These are phyloP conservation scores for Rubroboletus satanas DNA, from an alignment of 768 basidiomycete genomes.

Conservation along the genomic window DNA sequence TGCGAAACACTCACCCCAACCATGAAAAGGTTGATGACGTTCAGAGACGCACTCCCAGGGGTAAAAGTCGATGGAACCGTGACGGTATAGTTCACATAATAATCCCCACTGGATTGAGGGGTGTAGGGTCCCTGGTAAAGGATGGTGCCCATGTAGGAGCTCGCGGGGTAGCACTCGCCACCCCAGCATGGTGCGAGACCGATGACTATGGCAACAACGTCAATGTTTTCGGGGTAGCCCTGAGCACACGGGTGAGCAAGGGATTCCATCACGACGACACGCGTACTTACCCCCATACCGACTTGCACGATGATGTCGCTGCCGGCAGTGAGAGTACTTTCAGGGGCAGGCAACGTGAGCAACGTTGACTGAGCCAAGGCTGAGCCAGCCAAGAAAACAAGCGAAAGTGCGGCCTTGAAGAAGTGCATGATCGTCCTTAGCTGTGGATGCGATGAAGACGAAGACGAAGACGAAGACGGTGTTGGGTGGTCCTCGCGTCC, in stretches of 20 bases:
- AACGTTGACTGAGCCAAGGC: conserved; percentile 15
- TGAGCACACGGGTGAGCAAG: neutral
- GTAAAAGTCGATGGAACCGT: conserved; percentile 24
- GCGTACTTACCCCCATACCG: conserved; percentile 15
- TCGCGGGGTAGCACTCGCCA: conserved; percentile 22
- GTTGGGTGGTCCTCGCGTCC: neutral
- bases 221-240: conserved; percentile 23
- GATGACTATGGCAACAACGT: conserved; percentile 30
- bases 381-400: conserved; percentile 10
- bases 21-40: conserved; percentile 36
- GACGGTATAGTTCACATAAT: conserved; percentile 34
- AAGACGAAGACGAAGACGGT: neutral
- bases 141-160: conserved; percentile 27
- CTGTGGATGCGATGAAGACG: neutral
- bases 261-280: neutral
- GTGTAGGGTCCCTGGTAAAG: conserved; percentile 35
- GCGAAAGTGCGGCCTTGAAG: conserved; percentile 12
- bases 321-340: conserved; percentile 7
- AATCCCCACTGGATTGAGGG: conserved; percentile 9
- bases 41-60: conserved; percentile 33
- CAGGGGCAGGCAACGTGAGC: conserved; percentile 9
- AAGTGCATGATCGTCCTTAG: conserved; percentile 13
- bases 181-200: conserved; percentile 28
- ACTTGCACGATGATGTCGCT: conserved; percentile 13
- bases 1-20: conserved; percentile 35